Conservation (phyloP, 2,329 filamentous ascomycete genomes). For the Kalmusia sp. region DNA sequence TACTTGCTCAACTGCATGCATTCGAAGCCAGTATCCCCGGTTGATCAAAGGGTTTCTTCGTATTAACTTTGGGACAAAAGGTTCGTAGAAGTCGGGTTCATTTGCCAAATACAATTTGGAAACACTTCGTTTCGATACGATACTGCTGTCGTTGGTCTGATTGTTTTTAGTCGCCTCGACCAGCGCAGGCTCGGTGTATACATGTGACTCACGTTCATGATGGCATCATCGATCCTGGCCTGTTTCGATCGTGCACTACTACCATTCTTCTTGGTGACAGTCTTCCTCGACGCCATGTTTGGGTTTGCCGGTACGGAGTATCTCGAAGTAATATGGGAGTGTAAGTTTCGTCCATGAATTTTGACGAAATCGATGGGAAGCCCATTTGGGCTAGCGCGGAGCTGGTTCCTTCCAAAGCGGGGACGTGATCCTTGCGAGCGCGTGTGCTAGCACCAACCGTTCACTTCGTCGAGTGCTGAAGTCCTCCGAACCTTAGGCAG, state of each 20-base stretch:
- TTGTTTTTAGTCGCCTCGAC: neutral
- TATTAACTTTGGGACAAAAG: slow-evolving; percentile 86
- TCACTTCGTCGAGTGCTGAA: neutral
- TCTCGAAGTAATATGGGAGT: neutral
- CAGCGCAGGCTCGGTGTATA: neutral
- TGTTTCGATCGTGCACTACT: slow-evolving; percentile 26
- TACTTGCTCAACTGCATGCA: slow-evolving; percentile 79
- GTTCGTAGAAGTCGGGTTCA: slow-evolving; percentile 83
- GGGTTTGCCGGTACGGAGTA: neutral
- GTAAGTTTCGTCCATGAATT: neutral
- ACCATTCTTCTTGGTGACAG: slow-evolving; percentile 16
- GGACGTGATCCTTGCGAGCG: slow-evolving; percentile 8
- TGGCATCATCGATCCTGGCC: slow-evolving; percentile 58
- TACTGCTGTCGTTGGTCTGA: slow-evolving; percentile 85
- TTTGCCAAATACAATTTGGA: slow-evolving; percentile 81
- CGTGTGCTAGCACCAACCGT: slow-evolving; percentile 5
- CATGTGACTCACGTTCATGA: slow-evolving; percentile 60
- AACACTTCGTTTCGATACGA: slow-evolving; percentile 92
- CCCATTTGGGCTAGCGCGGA: neutral
- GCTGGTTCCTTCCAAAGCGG: slow-evolving; percentile 2
- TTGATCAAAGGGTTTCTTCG: slow-evolving; percentile 88
- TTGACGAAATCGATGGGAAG: neutral
- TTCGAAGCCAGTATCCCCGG: slow-evolving; percentile 84
- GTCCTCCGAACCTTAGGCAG: neutral
- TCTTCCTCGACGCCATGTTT: slow-evolving; percentile 22